Percentiles rank a stretch among this genome's conserved stretches.
phyloP scores from a whole-genome alignment of 2,329 filamentous ascomycete species.

The Cryphonectria nitschkei region DNA sequence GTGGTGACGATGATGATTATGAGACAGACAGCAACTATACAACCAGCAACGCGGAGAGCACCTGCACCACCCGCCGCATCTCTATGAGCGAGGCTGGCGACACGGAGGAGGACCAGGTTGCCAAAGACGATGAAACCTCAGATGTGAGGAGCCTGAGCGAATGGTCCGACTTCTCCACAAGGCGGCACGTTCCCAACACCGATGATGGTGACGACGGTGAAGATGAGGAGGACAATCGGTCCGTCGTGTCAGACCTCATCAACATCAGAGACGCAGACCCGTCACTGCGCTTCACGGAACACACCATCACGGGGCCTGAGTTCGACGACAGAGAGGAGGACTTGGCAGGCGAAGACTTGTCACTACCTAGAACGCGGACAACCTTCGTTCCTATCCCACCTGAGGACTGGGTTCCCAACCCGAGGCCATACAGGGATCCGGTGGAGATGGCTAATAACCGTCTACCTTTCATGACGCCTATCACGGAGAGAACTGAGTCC shows the following conservation, averaged over 20 bases:
- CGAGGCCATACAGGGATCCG: constrained; percentile 79
- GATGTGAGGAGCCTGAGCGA: constrained; percentile 72
- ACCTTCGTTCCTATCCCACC: constrained; percentile 80
- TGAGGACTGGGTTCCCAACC: constrained; percentile 83
- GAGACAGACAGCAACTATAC: constrained; percentile 78
- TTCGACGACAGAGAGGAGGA: constrained; percentile 43
- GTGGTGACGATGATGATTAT: constrained; percentile 68
- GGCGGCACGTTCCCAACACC: constrained; percentile 66
- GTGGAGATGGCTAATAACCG: constrained; percentile 83
- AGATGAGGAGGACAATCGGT: constrained; percentile 42
- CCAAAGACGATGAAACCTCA: constrained; percentile 51
- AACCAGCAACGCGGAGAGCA: constrained; percentile 78
- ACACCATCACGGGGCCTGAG: constrained; percentile 30
- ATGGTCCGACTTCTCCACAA: constrained; percentile 86
- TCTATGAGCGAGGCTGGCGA: constrained; percentile 46
- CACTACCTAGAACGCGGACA: constrained; percentile 59
- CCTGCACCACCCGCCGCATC: constrained; percentile 73
- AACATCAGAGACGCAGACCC: constrained; percentile 42
- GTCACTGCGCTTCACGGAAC: constrained; percentile 30
- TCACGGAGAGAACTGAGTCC: constrained; percentile 91
- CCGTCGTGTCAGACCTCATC: constrained; percentile 43
- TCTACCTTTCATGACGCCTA: constrained; percentile 97
- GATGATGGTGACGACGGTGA: constrained; percentile 39
- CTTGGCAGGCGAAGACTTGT: constrained; percentile 41
- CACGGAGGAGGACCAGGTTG: constrained; percentile 47